Percentiles rank a stretch among this genome's conserved stretches.
phyloP scores from a whole-genome alignment of 352 stramenopile species.

The Aphanomyces astaci region DNA sequence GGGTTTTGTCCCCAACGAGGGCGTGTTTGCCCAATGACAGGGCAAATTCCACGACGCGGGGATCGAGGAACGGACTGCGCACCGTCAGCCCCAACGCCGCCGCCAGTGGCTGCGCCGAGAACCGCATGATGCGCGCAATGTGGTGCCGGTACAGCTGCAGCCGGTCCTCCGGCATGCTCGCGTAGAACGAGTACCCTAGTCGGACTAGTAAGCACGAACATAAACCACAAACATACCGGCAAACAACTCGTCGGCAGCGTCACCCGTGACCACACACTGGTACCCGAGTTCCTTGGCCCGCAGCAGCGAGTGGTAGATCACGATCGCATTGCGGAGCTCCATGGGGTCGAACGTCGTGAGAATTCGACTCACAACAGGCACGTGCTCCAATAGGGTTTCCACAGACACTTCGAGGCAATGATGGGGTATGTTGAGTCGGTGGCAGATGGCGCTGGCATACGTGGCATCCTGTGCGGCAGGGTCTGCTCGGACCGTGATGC shows the following conservation, averaged over 20 bases:
- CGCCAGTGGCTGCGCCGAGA: constrained; percentile 66
- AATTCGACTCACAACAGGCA: constrained; percentile 34
- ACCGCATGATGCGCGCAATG: constrained; percentile 76
- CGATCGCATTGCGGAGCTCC: constrained; percentile 79
- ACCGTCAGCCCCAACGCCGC: constrained; percentile 52
- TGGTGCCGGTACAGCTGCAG: constrained; percentile 61
- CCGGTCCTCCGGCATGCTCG: constrained; percentile 42
- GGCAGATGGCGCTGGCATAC: constrained; percentile 40
- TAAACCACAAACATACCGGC: constrained; percentile 31
- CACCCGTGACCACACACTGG: constrained; percentile 62
- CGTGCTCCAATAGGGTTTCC: constrained; percentile 44
- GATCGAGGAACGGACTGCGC: constrained; percentile 69
- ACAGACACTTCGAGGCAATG: constrained; percentile 48
- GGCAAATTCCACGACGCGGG: constrained; percentile 58
- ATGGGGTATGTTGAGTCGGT: constrained; percentile 41
- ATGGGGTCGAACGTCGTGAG: constrained; percentile 77
- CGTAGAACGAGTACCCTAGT: constrained; percentile 74
- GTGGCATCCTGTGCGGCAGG: constrained; percentile 33
- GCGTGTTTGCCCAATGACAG: constrained; percentile 45
- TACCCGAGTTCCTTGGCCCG: constrained; percentile 46
- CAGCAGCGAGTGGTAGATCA: constrained; percentile 68
- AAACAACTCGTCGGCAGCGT: constrained; percentile 84
- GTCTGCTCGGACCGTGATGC: constrained; percentile 49
- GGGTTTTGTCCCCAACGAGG: constrained; percentile 56
- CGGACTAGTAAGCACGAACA: neutral